phyloP scores from a whole-genome alignment of 345 rosid species.

The Citrus mangshanensis region DNA sequence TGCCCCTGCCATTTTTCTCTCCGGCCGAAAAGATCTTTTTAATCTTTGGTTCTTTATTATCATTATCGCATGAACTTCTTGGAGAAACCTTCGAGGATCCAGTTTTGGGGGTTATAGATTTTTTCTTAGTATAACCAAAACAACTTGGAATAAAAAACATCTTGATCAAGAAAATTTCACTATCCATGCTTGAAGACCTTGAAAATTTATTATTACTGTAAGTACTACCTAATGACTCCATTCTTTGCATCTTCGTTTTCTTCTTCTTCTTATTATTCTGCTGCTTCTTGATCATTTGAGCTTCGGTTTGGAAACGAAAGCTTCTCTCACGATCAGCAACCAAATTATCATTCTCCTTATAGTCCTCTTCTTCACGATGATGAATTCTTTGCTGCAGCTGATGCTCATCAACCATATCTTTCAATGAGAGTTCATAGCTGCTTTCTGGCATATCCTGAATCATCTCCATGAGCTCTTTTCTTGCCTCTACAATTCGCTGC shows the following conservation, averaged over 20 bases:
- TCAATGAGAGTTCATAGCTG: constrained; percentile 49
- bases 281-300: constrained; percentile 10
- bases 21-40: constrained; percentile 12
- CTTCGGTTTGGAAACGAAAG: constrained; percentile 8
- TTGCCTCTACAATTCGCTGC: constrained; percentile 38
- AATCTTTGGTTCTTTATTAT: constrained; percentile 17
- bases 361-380: neutral
- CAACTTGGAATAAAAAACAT: constrained; percentile 34
- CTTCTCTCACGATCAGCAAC: constrained; percentile 1
- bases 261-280: constrained; percentile 11
- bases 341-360: neutral
- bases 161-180: constrained; percentile 45
- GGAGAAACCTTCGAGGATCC: constrained; percentile 28
- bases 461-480: constrained; percentile 62
- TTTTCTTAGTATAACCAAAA: constrained; percentile 26
- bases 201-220: constrained; percentile 1
- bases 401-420: constrained; percentile 48
- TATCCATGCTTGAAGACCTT: constrained; percentile 40
- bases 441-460: constrained; percentile 44
- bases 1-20: constrained; percentile 4
- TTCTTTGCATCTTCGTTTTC: neutral
- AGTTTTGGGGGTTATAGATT: constrained; percentile 1
- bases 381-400: neutral
- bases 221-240: neutral
- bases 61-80: constrained; percentile 17